Base-by-base conservation (phyloP, 208 protist genomes). In the Acanthamoeba culbertsoni region DNA sequence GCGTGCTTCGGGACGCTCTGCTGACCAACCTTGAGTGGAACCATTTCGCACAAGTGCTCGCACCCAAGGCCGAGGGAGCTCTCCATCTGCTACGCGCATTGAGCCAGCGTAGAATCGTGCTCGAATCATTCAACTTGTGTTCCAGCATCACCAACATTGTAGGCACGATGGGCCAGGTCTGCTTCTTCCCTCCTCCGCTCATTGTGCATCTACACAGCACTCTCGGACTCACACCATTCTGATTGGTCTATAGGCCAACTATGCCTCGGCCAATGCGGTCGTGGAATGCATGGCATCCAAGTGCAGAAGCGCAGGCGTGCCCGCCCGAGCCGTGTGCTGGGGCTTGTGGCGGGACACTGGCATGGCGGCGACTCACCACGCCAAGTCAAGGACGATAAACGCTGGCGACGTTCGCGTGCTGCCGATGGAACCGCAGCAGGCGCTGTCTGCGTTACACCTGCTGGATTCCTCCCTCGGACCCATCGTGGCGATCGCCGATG, bases 41-140 rank as follows among this genome's bases (percentile, higher is more conserved):
- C 7, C 84, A 45, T 18, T 86, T 97, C n/a, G 23, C 12, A 4
- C 31, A n/a, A 2, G 95, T 97, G 20, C 51, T 96, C 26, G 18
- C 33, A 33, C 94, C 96, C 53, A 97, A 97, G 91, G 94, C 95
- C 16, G 26, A 23, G 6, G 96, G 94, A n/a, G 88, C 92, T 18
- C 5, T 48, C 31, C 91, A 96, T 86, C 8, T 96, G 48, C 53
- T 89, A 4, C 33, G 46, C 51, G 93, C 93, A 51, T 71, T 12
- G 7, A 59, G 28, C 7, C 40, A 37, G 40, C 35, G 12, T 31
- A 26, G 26, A 6, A 4, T 84, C n/a, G 40, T 51, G 23, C 59
- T 96, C 28, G 92, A 96, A 16, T 91, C 86, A n/a, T 94, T 96
- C 91, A 26, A 95, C 26, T 42, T 96, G n/a, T 95, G 96, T 46